Conservation (phyloP, 176 grass and related monocot genomes). For the Cenchrus purpureus region DNA sequence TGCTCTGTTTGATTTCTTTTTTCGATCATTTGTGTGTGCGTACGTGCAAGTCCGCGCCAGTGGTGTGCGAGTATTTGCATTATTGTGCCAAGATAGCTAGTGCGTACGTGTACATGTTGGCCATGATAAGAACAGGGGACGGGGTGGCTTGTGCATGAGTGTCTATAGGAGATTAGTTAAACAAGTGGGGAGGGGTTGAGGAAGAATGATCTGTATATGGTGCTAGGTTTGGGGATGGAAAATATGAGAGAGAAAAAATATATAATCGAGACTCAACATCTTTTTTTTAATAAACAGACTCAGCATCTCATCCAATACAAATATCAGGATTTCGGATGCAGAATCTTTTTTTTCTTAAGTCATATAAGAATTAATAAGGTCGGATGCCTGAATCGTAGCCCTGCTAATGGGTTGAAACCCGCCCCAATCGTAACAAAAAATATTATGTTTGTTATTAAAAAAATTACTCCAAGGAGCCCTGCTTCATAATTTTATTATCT, state of each 20-base stretch:
- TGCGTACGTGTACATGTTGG: conserved; percentile 51
- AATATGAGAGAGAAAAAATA: not conserved
- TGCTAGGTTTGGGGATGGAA: not conserved
- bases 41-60: conserved; percentile 20
- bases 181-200: not conserved
- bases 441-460: too few species aligned
- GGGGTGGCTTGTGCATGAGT: not conserved
- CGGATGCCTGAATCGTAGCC: too few species aligned
- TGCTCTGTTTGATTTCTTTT: not conserved
- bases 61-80: conserved; percentile 18
- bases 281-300: not conserved
- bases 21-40: not conserved
- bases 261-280: not conserved
- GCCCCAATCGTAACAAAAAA: too few species aligned
- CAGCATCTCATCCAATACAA: not conserved
- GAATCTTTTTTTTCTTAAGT: too few species aligned
- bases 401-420: too few species aligned
- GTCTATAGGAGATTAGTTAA: conserved; percentile 5
- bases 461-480: too few species aligned
- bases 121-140: conserved; percentile 34
- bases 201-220: not conserved
- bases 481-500: too few species aligned
- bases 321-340: not conserved
- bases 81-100: not conserved
- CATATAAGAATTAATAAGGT: too few species aligned